Evolutionary conservation across 2,329 filamentous ascomycete species (phyloP), one percentile per base, ranked within the genome.

Genomic region (Monosporascus cannonballus): DNA sequence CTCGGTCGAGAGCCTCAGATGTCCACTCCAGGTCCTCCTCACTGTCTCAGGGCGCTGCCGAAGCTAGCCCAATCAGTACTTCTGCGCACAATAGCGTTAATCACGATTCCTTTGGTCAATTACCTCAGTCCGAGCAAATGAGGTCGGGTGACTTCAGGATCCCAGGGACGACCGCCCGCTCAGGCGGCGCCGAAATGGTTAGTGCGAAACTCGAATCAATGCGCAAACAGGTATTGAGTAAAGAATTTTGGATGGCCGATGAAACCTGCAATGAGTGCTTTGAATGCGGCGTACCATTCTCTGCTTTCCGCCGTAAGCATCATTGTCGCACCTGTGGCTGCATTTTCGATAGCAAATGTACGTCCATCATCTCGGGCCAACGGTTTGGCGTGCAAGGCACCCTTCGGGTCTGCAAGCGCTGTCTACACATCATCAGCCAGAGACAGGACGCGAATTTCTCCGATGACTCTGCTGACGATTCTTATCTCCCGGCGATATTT

Each of bases 211-310:
- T 87, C 6, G 83, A 83, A 48, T 86, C 88, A 60, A 87, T 96
- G 76, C 84, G 87, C 56, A 89, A 90, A 63, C 91, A 93, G 64
- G 86, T 99, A 7, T 74, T 97, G 46, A 96, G 89, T 67, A 94
- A 92, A 64, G 92, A 97, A 61, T 97, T 96, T 62, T 97, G 93
- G 94, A 99, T 99, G 94, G 89, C 91, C 54, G 94, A 99, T 67
- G 94, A 97, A 65, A 96, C 95, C 57, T 95, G 93, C 54, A 97
- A 96, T 67, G 93, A 96, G 63, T 99, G 94, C 65, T 99, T 96
- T 67, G 83, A 90, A 45, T 99, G 94, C 64, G 90, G 90, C 45
- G 87, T 90, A 54, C 81, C 89, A 2, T 99, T 99, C 65, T 91
- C 90, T 0, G 94, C 93, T 1, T 97, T 97, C 67, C 83, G 94